These are phyloP conservation scores for Penicillium riverlandense DNA, from an alignment of 495 filamentous ascomycete species.

Conservation along the genomic window DNA sequence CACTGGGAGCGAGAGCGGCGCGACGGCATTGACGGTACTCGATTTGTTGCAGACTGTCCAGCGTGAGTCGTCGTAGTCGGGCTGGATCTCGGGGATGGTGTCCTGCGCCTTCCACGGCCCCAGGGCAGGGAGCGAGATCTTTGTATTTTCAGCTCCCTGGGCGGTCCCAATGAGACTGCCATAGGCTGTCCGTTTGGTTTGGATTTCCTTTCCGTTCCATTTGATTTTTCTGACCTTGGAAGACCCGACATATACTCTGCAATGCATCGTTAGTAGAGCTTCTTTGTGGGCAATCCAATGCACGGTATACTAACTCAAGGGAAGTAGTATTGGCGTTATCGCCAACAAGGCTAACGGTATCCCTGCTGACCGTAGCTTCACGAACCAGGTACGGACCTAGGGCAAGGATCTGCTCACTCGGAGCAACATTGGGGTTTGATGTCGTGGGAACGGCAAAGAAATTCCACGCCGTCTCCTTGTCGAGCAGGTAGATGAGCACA, in stretches of 20 bases:
- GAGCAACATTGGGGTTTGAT: constrained; percentile 19
- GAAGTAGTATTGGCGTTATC: constrained; percentile 58
- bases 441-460: constrained; percentile 43
- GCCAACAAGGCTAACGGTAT: constrained; percentile 48
- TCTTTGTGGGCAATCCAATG: no score
- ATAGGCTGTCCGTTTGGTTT: constrained; percentile 28
- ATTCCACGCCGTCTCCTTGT: constrained; percentile 38
- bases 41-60: constrained; percentile 54
- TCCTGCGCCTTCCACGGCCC: constrained; percentile 57
- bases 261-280: neutral
- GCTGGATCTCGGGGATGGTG: constrained; percentile 57
- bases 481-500: constrained; percentile 47
- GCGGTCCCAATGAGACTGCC: constrained; percentile 44
- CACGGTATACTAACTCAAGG: constrained; percentile 37
- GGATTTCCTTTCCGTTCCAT: constrained; percentile 45
- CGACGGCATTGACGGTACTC: constrained; percentile 49
- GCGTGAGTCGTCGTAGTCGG: constrained; percentile 52
- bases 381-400: constrained; percentile 57
- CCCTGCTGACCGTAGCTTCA: constrained; percentile 39
- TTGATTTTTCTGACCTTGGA: constrained; percentile 33
- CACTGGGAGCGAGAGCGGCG: constrained; percentile 46
- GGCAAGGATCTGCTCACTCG: constrained; percentile 58
- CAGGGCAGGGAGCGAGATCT: constrained; percentile 45
- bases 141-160: constrained; percentile 35
- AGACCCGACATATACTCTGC: constrained; percentile 45